phyloP scores from a whole-genome alignment of 2,329 filamentous ascomycete species.

The Dactylonectria macrodidyma region DNA sequence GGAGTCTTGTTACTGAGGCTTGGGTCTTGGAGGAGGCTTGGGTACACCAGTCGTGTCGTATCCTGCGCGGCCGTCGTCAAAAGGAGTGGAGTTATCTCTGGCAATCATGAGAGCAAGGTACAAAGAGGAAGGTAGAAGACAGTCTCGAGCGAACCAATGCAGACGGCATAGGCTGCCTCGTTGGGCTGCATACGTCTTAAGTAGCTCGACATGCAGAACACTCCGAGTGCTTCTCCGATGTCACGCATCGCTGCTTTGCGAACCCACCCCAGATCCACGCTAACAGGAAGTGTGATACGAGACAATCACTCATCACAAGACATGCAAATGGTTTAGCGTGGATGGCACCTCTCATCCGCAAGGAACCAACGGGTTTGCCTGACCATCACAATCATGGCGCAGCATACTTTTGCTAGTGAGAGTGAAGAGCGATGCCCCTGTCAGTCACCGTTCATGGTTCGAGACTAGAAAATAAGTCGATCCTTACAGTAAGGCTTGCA shows the following conservation, averaged over 20 bases:
- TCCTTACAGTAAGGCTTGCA: too few relatives aligned
- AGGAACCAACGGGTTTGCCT: background rate
- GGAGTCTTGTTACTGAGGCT: background rate
- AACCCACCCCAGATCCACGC: too few relatives aligned
- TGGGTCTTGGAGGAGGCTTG: background rate
- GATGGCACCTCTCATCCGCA: background rate
- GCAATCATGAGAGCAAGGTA: background rate
- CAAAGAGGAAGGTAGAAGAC: background rate
- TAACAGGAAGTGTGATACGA: too few relatives aligned
- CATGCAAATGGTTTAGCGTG: background rate
- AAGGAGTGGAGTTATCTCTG: background rate
- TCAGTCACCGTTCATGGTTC: too few relatives aligned
- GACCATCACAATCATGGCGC: background rate
- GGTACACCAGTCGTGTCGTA: background rate
- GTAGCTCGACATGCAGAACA: background rate
- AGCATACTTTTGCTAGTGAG: background rate
- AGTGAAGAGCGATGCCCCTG: too few relatives aligned
- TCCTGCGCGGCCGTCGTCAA: background rate
- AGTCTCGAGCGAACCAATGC: background rate
- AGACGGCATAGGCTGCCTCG: background rate
- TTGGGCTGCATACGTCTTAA: background rate
- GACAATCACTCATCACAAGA: background rate
- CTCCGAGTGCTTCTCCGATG: background rate
- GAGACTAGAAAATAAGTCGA: too few relatives aligned
- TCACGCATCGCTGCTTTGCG: background rate